phyloP scores from a whole-genome alignment of 2,329 filamentous ascomycete genomes.

The Neodidymelliopsis sp. region DNA sequence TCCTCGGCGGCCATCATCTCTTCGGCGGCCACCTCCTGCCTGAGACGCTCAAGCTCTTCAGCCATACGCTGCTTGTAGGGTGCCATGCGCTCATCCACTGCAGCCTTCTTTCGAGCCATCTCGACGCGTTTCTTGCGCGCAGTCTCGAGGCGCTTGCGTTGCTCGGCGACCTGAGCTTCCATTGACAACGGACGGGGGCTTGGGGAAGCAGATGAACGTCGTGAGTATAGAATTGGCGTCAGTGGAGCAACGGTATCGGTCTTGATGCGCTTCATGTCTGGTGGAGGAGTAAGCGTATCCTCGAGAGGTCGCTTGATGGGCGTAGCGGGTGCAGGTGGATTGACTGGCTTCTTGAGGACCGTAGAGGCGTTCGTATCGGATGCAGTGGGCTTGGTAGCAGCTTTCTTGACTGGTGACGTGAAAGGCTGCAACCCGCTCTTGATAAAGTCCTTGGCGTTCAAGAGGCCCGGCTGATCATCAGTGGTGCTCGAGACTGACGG shows the following conservation, averaged over 20 bases:
- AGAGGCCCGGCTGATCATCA: not conserved
- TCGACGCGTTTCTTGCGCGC: constrained; percentile 24
- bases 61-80: constrained; percentile 28
- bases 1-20: constrained; percentile 25
- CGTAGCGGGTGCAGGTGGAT: not conserved
- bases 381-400: not conserved
- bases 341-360: not conserved
- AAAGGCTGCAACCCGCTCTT: constrained; percentile 2
- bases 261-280: constrained; percentile 23
- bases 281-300: constrained; percentile 5
- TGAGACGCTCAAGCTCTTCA: constrained; percentile 31
- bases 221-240: not conserved
- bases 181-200: constrained; percentile 9
- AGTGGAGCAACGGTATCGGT: not conserved
- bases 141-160: constrained; percentile 25
- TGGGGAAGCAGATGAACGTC: not conserved
- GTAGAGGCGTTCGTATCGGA: constrained; percentile 3
- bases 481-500: not conserved
- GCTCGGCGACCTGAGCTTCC: constrained; percentile 24
- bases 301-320: constrained; percentile 1
- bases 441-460: constrained; percentile 1
- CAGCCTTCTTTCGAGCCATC: constrained; percentile 26
- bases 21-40: constrained; percentile 27
- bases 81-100: constrained; percentile 22
- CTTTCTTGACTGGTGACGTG: constrained; percentile 1